Conservation (phyloP, 768 basidiomycete genomes). For the Termitomyces sp. region DNA sequence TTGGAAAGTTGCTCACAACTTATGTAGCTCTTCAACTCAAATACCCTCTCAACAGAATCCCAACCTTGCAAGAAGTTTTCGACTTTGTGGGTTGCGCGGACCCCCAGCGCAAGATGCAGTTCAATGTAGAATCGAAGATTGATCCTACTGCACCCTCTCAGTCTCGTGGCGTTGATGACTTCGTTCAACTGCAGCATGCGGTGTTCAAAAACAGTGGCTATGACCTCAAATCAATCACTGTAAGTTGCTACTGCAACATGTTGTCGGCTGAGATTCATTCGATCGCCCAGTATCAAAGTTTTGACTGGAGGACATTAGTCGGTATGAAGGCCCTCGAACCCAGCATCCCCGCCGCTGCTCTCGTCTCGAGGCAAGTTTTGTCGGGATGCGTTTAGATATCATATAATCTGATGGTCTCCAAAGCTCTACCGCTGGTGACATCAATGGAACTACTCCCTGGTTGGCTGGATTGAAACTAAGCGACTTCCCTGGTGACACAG, state of each 20-base stretch:
- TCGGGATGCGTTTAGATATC: neutral
- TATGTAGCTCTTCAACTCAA: slow-evolving; percentile 55
- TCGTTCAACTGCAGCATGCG: slow-evolving; percentile 59
- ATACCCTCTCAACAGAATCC: slow-evolving; percentile 68
- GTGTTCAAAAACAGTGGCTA: slow-evolving; percentile 61
- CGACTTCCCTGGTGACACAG: slow-evolving; percentile 58
- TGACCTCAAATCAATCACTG: slow-evolving; percentile 55
- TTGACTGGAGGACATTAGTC: slow-evolving; percentile 76
- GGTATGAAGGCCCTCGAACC: slow-evolving; percentile 70
- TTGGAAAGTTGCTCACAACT: neutral
- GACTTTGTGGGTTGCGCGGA: slow-evolving; percentile 75
- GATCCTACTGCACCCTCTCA: slow-evolving; percentile 50
- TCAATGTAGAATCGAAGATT: slow-evolving; percentile 82
- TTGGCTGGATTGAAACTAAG: slow-evolving; percentile 63
- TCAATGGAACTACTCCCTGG: slow-evolving; percentile 57
- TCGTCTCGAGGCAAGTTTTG: slow-evolving; percentile 56
- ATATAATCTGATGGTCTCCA: slow-evolving; percentile 14
- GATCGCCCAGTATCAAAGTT: slow-evolving; percentile 64
- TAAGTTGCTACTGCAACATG: slow-evolving; percentile 26
- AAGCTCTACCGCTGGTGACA: slow-evolving; percentile 38
- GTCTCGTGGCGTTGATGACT: slow-evolving; percentile 54
- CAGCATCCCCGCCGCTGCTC: slow-evolving; percentile 54
- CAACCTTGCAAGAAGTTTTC: slow-evolving; percentile 73
- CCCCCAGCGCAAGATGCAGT: slow-evolving; percentile 53
- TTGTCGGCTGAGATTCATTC: neutral